These are phyloP conservation scores for Ceratocystis colombiana DNA, from an alignment of 2,329 filamentous ascomycete genomes.

Conservation along the genomic window DNA sequence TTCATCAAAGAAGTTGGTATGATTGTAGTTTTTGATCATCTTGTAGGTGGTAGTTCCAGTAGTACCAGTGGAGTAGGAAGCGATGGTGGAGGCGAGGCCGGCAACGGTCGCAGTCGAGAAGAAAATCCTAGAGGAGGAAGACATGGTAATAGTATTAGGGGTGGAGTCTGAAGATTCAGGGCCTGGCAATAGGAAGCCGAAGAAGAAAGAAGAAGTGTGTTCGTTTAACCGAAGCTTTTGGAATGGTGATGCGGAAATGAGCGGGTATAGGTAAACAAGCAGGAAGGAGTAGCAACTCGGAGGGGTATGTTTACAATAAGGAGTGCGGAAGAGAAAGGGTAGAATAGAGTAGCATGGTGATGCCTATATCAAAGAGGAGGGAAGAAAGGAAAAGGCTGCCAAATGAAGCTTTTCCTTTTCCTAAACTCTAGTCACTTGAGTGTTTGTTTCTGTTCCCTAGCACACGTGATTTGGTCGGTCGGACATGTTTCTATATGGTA, in stretches of 20 bases:
- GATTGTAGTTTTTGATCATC: conserved; percentile 41
- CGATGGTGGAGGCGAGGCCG: conserved; percentile 10
- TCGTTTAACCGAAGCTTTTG: too few relatives aligned
- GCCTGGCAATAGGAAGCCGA: conserved; percentile 1
- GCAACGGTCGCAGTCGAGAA: conserved; percentile 17
- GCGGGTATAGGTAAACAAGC: not conserved
- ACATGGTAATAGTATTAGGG: not conserved
- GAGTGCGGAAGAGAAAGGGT: not conserved
- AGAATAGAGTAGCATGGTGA: not conserved
- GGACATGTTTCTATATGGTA: not conserved
- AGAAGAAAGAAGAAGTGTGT: not conserved
- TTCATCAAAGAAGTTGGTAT: conserved; percentile 45
- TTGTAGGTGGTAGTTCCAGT: conserved; percentile 33
- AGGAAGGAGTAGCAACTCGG: conserved; percentile 1
- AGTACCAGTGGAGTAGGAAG: too few relatives aligned
- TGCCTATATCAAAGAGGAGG: not conserved
- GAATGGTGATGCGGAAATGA: not conserved
- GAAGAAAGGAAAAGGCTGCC: not conserved
- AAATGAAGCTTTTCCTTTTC: not conserved
- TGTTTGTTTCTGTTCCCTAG: not conserved
- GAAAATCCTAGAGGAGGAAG: conserved; percentile 13
- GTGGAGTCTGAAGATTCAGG: too few relatives aligned
- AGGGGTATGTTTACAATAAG: conserved; percentile 6
- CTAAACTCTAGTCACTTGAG: not conserved
- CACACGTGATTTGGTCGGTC: not conserved